Percentiles rank a stretch among this genome's conserved stretches.
These are phyloP conservation scores for Morella rubra DNA, from an alignment of 306 rosid genomes.

Conservation along the genomic window DNA sequence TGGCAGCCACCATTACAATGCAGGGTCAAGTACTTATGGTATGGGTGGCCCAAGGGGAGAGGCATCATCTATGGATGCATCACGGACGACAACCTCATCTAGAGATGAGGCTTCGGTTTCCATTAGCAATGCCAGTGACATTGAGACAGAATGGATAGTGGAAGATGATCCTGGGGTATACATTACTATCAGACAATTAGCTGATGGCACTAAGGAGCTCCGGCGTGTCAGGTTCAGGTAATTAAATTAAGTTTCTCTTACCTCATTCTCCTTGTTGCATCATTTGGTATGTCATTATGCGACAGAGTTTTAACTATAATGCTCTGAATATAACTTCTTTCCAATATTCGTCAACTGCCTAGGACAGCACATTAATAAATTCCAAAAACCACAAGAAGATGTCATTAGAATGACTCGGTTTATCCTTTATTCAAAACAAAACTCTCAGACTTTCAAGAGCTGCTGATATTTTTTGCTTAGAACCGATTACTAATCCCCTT, in stretches of 20 bases:
- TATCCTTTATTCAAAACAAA: too few species aligned
- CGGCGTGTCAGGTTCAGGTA: conserved; percentile 96
- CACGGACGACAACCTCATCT: conserved; percentile 81
- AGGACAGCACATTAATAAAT: neutral
- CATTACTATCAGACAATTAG: conserved; percentile 68
- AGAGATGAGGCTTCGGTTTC: conserved; percentile 70
- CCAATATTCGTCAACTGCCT: neutral
- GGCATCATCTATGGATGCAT: conserved; percentile 52
- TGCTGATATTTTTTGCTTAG: too few species aligned
- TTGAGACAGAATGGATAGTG: conserved; percentile 83
- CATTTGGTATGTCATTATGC: neutral
- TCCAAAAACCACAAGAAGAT: neutral
- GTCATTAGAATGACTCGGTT: neutral
- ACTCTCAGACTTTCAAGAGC: too few species aligned
- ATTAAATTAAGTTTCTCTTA: conserved; percentile 9
- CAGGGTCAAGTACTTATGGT: conserved; percentile 32
- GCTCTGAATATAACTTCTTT: neutral
- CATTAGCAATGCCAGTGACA: conserved; percentile 68
- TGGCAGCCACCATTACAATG: conserved; percentile 43
- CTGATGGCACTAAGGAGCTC: conserved; percentile 81
- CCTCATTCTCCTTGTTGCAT: conserved; percentile 1
- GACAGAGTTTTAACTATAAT: neutral
- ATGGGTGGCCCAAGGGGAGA: conserved; percentile 26
- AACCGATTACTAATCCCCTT: too few species aligned
- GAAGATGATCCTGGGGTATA: conserved; percentile 89